Percentiles rank a stretch among this genome's conserved stretches.
Evolutionary conservation across 129 eudicot genomes (phyloP).

Genomic region (Flaveria robusta): DNA sequence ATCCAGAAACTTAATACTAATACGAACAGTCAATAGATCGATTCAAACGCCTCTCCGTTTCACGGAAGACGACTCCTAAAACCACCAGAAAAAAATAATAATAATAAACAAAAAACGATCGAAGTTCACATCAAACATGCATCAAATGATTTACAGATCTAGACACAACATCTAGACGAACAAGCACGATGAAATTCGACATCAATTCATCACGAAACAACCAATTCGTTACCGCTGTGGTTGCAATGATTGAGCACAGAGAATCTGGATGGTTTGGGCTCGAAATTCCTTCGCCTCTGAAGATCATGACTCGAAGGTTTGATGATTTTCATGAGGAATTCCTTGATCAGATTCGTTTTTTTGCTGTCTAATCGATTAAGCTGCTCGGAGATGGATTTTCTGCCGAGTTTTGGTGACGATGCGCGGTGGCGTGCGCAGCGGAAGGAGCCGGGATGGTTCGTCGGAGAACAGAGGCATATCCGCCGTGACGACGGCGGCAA

Average conservation of each 20-base stretch:
- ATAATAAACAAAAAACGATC: background rate
- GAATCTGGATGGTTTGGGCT: constrained; percentile 53
- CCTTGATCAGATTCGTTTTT: constrained; percentile 44
- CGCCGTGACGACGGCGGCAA: constrained; percentile 28
- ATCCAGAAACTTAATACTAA: constrained; percentile 5
- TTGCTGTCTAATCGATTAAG: constrained; percentile 24
- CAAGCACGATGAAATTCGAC: constrained; percentile 5
- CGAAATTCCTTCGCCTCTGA: constrained; percentile 42
- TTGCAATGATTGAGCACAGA: constrained; percentile 21
- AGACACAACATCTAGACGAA: background rate
- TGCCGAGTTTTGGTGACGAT: constrained; percentile 8
- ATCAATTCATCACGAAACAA: constrained; percentile 32
- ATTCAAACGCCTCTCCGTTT: constrained; percentile 18
- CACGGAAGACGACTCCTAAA: background rate
- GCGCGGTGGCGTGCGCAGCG: constrained; percentile 59
- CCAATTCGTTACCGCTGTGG: constrained; percentile 31
- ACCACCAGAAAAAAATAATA: background rate
- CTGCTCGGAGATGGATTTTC: constrained; percentile 26
- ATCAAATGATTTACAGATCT: constrained; percentile 26
- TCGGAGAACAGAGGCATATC: constrained; percentile 66
- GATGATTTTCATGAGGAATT: constrained; percentile 51
- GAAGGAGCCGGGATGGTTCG: constrained; percentile 68
- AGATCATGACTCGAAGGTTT: constrained; percentile 53
- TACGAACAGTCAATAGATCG: constrained; percentile 5
- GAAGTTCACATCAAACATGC: constrained; percentile 29